phyloP scores from a whole-genome alignment of 805 yeast genomes.

The Candida tammaniensis region DNA sequence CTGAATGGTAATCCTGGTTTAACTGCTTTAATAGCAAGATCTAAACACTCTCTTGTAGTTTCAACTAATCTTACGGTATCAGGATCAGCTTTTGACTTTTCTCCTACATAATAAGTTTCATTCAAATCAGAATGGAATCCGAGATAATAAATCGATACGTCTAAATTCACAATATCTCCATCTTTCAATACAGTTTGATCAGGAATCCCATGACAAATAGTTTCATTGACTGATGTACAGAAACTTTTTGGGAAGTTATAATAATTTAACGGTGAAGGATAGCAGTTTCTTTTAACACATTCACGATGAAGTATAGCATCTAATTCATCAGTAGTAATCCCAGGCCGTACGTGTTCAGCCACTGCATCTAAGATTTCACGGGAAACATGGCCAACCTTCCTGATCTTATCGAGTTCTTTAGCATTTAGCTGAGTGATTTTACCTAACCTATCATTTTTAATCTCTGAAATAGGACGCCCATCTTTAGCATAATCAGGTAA shows the following conservation, averaged over 20 bases:
- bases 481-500: constrained; percentile 80
- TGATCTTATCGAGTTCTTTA: constrained; percentile 72
- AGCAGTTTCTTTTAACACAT: constrained; percentile 82
- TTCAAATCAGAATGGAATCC: constrained; percentile 95
- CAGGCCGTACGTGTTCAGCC: constrained; percentile 80
- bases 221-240: constrained; percentile 93
- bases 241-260: constrained; percentile 89
- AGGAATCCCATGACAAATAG: constrained; percentile 96
- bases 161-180: constrained; percentile 92
- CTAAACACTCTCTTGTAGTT: constrained; percentile 79
- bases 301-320: constrained; percentile 86
- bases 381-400: constrained; percentile 71
- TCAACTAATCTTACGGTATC: constrained; percentile 89
- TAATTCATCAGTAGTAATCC: constrained; percentile 89
- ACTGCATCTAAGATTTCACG: constrained; percentile 89
- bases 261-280: constrained; percentile 94
- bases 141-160: constrained; percentile 77
- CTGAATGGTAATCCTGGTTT: constrained; percentile 92
- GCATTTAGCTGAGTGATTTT: constrained; percentile 61
- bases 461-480: constrained; percentile 81
- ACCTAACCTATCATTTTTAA: constrained; percentile 63
- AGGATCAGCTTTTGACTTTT: constrained; percentile 72
- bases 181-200: constrained; percentile 83
- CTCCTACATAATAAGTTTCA: constrained; percentile 96
- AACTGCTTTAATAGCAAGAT: constrained; percentile 75